Evolutionary conservation across 176 grass and related monocot species (phyloP), one percentile per base, ranked within the genome.

Genomic region (Ampelocalamus luodianensis): DNA sequence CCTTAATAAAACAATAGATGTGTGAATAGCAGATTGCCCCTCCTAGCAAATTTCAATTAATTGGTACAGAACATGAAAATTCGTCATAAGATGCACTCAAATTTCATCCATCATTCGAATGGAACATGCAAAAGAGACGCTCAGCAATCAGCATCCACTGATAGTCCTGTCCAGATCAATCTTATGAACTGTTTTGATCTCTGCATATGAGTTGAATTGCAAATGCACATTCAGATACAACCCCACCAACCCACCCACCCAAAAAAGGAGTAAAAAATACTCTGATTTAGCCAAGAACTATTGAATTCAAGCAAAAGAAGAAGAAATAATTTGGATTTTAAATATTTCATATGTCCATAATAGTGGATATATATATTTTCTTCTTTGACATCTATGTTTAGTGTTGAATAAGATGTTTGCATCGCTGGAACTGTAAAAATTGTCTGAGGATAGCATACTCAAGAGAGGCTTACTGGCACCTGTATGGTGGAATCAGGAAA

Each of bases 401-500:
- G 37, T 22, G 66, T 18, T 42, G 66, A 39, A 40, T 40, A 40
- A 17, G 63, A 65, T 36, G 63, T 65, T 36, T 17, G 27, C 6
- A 36, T 36, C 5, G 14, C 16, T 17, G 8, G 63, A 29, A 16
- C 26, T 15, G 24, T 15, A 16, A 60, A 65, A 65, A 10, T 65
- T 65, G 14, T 65, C 63, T 3, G 23, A 62, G 63, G 63, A 65
- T 65, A 36, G 63, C 27, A 65, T 34, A 65, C 63, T 65, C 14
- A 65, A 65, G 63, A 62, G 59, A 65, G 27, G 27, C 63, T 65
- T 36, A 65, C 63, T 65, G 63, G 63, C 27, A 65, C 63, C 63
- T 36, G 29, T 10, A 65, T 17, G 29, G 29, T 65, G 63, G 29
- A 65, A 65, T 65, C 27, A 16, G 27, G 0, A 36, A 36, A 16